phyloP scores from a whole-genome alignment of 257 asterid species.

The Verbascum thapsus region DNA sequence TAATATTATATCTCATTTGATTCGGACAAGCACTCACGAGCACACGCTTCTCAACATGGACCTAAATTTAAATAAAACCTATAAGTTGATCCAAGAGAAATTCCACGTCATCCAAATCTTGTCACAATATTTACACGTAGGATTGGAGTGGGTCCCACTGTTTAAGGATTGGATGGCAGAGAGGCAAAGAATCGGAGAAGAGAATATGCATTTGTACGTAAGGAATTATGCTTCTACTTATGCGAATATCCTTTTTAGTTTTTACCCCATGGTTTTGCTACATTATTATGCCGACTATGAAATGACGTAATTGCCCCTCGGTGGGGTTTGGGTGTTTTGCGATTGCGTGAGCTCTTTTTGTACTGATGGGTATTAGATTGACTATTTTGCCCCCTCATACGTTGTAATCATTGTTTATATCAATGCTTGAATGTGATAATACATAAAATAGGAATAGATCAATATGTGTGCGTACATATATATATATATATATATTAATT shows the following conservation, averaged over 20 bases:
- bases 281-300: slow-evolving; percentile 1
- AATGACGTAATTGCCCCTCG: slow-evolving; percentile 17
- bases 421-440: too few species aligned
- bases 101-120: slow-evolving; percentile 28
- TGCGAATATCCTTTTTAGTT: slow-evolving; percentile 38
- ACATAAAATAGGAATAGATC: too few species aligned
- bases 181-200: slow-evolving; percentile 16
- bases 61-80: too few species aligned
- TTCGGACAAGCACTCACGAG: slow-evolving; percentile 29
- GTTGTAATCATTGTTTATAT: too few species aligned
- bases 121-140: slow-evolving; percentile 31
- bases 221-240: slow-evolving; percentile 39
- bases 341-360: not conserved
- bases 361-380: not conserved
- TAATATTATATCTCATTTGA: slow-evolving; percentile 1
- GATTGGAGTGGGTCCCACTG: slow-evolving; percentile 22
- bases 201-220: slow-evolving; percentile 36
- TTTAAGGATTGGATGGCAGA: not conserved
- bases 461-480: too few species aligned
- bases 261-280: not conserved
- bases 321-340: not conserved
- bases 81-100: slow-evolving; percentile 25
- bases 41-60: not conserved
- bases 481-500: too few species aligned
- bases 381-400: slow-evolving; percentile 16